Conservation (phyloP, 2,329 filamentous ascomycete species). For the Xenoacremonium recifei region DNA sequence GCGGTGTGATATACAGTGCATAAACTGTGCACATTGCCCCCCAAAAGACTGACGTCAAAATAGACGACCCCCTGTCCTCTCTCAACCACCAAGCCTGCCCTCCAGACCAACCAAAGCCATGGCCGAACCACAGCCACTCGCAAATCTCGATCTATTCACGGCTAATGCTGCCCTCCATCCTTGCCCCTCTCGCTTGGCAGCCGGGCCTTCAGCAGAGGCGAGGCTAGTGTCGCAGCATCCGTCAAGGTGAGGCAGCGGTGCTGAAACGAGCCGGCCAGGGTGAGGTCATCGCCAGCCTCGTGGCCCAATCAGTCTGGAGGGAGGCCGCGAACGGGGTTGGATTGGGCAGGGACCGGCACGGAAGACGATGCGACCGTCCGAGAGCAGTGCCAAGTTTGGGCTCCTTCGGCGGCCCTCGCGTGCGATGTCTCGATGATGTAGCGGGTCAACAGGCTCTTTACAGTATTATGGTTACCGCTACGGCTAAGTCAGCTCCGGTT, state of each 20-base stretch:
- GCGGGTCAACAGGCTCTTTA: too few relatives aligned
- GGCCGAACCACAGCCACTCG: not conserved
- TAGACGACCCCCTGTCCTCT: not conserved
- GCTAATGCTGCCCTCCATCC: not conserved
- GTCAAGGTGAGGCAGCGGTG: not conserved
- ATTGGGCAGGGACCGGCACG: conserved; percentile 20
- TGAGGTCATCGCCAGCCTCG: conserved; percentile 26
- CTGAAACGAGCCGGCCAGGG: conserved; percentile 6
- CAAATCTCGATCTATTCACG: not conserved
- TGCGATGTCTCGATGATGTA: conserved; percentile 23
- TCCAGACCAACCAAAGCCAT: not conserved
- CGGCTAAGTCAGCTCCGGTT: not conserved
- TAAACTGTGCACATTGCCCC: not conserved
- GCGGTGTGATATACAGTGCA: not conserved
- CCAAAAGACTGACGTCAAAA: not conserved
- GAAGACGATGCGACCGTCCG: conserved; percentile 9
- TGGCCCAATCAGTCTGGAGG: conserved; percentile 19
- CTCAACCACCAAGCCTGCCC: not conserved
- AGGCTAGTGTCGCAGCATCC: not conserved
- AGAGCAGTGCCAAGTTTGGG: not conserved
- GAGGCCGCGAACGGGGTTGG: conserved; percentile 14
- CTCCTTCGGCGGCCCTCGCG: not conserved
- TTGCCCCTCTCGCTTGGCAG: not conserved
- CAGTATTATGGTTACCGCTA: too few relatives aligned
- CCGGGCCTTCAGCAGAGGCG: not conserved